These are phyloP conservation scores for Paecilomyces sp. DNA, from an alignment of 2,329 filamentous ascomycete species.

Conservation along the genomic window DNA sequence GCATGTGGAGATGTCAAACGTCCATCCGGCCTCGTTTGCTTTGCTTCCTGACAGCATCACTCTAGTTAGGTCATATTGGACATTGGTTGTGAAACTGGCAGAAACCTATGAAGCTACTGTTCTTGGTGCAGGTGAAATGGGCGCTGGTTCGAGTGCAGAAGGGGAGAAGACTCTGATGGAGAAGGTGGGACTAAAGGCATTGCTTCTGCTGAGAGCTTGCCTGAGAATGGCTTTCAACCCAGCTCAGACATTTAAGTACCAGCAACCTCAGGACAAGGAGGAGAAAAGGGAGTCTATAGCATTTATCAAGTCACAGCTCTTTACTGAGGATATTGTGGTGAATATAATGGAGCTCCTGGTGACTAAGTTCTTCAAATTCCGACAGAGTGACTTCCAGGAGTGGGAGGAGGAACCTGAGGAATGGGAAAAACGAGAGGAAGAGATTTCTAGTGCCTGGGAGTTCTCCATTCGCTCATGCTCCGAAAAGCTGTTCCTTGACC, in stretches of 20 bases:
- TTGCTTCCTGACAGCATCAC: slow-evolving; percentile 71
- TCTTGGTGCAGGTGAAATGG: slow-evolving; percentile 25
- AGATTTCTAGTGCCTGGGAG: slow-evolving; percentile 77
- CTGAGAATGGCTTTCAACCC: slow-evolving; percentile 79
- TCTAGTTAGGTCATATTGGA: slow-evolving; percentile 80
- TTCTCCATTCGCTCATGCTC: slow-evolving; percentile 88
- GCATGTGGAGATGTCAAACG: slow-evolving; percentile 75
- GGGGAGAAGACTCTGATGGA: slow-evolving; percentile 58
- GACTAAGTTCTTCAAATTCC: slow-evolving; percentile 80
- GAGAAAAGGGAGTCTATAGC: slow-evolving; percentile 66
- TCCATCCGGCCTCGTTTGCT: slow-evolving; percentile 75
- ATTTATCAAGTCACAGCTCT: slow-evolving; percentile 63
- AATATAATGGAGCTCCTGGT: slow-evolving; percentile 81
- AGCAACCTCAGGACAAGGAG: slow-evolving; percentile 63
- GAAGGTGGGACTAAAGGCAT: slow-evolving; percentile 71
- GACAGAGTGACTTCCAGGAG: slow-evolving; percentile 73
- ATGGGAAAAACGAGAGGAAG: slow-evolving; percentile 88
- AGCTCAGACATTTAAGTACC: slow-evolving; percentile 75
- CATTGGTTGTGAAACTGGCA: slow-evolving; percentile 67
- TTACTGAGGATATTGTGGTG: slow-evolving; percentile 69
- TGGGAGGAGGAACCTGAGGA: slow-evolving; percentile 95
- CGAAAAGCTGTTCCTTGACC: slow-evolving; percentile 87
- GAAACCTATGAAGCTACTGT: slow-evolving; percentile 47
- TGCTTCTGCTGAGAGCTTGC: slow-evolving; percentile 75
- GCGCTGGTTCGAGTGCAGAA: slow-evolving; percentile 39